Evolutionary conservation across 2,329 filamentous ascomycete species (phyloP).

Genomic region (Xylaria polymorpha): DNA sequence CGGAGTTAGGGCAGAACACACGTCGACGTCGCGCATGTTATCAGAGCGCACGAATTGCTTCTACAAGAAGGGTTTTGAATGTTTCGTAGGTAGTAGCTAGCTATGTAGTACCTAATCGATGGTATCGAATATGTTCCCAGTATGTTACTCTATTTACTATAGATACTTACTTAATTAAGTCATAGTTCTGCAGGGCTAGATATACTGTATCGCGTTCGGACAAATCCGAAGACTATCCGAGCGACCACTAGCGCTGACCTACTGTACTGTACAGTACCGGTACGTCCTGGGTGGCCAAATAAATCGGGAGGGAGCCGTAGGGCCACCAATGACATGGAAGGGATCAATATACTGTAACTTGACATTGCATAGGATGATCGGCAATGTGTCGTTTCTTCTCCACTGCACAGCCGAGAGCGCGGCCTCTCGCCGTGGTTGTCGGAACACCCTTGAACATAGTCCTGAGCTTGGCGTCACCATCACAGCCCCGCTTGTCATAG

Average conservation of each 20-base stretch:
- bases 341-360: neutral
- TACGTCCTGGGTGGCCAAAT: neutral
- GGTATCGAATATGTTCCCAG: neutral
- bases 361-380: constrained; percentile 7
- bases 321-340: constrained; percentile 23
- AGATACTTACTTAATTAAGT: no score
- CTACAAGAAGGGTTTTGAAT: constrained; percentile 29
- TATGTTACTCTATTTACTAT: neutral
- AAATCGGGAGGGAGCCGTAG: constrained; percentile 2
- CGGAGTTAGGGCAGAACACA: constrained; percentile 43
- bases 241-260: neutral
- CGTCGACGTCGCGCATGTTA: constrained; percentile 28
- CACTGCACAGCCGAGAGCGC: constrained; percentile 25
- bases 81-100: constrained; percentile 31
- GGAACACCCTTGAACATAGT: neutral
- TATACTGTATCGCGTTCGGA: neutral
- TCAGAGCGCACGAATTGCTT: constrained; percentile 26
- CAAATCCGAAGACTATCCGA: neutral
- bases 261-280: no score
- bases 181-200: neutral
- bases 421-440: constrained; percentile 6
- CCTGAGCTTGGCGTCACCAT: constrained; percentile 21
- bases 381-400: constrained; percentile 6
- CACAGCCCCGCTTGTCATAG: constrained; percentile 21
- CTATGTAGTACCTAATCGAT: constrained; percentile 38